These are phyloP conservation scores for Clavispora santaluciae DNA, from an alignment of 805 yeast species.

Conservation along the genomic window DNA sequence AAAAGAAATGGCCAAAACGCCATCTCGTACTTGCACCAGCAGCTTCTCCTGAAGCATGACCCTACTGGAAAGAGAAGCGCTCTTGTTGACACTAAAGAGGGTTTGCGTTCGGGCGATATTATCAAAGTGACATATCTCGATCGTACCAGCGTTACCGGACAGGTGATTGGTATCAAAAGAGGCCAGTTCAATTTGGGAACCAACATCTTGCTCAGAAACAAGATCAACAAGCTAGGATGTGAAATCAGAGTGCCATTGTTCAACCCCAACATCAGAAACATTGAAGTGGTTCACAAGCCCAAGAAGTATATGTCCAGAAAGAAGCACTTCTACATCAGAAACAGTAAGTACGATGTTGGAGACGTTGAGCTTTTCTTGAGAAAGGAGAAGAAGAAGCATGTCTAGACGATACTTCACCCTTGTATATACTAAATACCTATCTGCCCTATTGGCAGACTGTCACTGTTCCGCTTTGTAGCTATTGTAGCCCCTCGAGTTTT, in stretches of 20 bases:
- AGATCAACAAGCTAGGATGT: slow-evolving; percentile 76
- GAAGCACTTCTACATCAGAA: slow-evolving; percentile 89
- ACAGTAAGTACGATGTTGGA: slow-evolving; percentile 60
- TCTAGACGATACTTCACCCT: not conserved
- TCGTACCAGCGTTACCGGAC: slow-evolving; percentile 70
- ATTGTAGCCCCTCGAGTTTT: slow-evolving; percentile 4
- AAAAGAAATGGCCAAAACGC: slow-evolving; percentile 44
- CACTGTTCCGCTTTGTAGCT: no score
- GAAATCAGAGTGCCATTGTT: slow-evolving; percentile 77
- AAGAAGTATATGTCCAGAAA: slow-evolving; percentile 65
- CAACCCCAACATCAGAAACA: slow-evolving; percentile 70
- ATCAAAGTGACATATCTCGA: slow-evolving; percentile 68
- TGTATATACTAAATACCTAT: slow-evolving; percentile 1
- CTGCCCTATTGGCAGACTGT: not conserved
- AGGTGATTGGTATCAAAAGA: slow-evolving; percentile 71
- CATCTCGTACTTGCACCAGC: slow-evolving; percentile 43
- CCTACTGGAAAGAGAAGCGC: slow-evolving; percentile 64
- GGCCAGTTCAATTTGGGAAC: slow-evolving; percentile 58
- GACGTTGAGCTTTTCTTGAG: slow-evolving; percentile 49
- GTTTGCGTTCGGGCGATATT: slow-evolving; percentile 76
- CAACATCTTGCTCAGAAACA: slow-evolving; percentile 77
- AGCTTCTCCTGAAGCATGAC: slow-evolving; percentile 58
- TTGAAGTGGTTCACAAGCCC: slow-evolving; percentile 77
- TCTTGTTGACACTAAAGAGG: slow-evolving; percentile 43
- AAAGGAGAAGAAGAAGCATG: slow-evolving; percentile 10